These are phyloP conservation scores for Populus pruinosa DNA, from an alignment of 345 rosid species.

Conservation along the genomic window DNA sequence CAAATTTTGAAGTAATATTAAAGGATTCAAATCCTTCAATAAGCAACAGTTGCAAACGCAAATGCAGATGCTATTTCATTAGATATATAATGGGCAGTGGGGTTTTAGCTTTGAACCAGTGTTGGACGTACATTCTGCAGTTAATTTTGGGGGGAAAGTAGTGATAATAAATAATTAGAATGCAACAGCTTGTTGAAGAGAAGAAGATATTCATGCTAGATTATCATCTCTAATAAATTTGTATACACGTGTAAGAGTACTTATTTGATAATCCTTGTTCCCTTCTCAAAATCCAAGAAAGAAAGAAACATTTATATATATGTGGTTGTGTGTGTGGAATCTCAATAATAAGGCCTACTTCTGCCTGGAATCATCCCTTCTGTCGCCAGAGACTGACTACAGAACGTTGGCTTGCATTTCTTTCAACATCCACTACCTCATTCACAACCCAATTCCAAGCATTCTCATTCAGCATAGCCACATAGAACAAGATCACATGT, in stretches of 20 bases:
- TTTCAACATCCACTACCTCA: not conserved
- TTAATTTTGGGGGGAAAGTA: not conserved
- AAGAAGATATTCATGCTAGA: not conserved
- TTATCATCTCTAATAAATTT: not conserved
- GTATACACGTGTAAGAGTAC: not conserved
- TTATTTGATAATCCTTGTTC: not conserved
- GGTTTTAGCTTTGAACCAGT: not conserved
- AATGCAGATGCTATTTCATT: no score
- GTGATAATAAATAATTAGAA: not conserved
- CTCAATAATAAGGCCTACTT: not conserved
- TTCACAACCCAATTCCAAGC: not conserved
- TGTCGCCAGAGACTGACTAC: not conserved
- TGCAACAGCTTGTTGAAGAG: not conserved
- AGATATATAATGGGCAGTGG: no score
- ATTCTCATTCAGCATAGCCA: not conserved
- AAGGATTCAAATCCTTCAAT: no score
- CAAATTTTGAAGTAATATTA: no score
- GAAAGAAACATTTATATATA: not conserved
- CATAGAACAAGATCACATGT: not conserved
- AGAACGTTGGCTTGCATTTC: not conserved
- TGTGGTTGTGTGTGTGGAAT: not conserved
- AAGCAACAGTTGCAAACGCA: no score
- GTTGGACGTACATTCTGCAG: not conserved
- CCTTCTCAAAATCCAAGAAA: not conserved
- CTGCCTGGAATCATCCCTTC: not conserved